Evolutionary conservation across 176 grass and related monocot species (phyloP), one percentile per base, ranked within the genome.

Genomic region (Oryza australiensis): DNA sequence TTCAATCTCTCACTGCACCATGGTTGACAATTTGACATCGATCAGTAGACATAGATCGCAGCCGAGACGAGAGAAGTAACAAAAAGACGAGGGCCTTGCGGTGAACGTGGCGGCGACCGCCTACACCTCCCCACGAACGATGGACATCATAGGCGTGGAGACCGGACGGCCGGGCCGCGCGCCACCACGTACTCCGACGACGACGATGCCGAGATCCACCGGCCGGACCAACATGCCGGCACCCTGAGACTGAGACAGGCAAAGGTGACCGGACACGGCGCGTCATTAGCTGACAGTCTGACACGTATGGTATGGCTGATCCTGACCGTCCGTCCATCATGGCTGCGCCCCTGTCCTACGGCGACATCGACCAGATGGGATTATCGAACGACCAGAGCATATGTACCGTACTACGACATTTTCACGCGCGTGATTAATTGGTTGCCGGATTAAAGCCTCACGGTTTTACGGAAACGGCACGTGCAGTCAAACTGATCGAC

Each of bases 221-320:
- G n/a, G n/a, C n/a, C n/a, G n/a, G n/a, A n/a, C n/a, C n/a, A n/a
- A n/a, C n/a, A n/a, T n/a, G n/a, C n/a, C n/a, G n/a, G n/a, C n/a
- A n/a, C n/a, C n/a, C n/a, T n/a, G n/a, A n/a, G n/a, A n/a, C n/a
- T 32, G 30, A 32, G 37, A 40, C 37, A 14, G 10, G 12, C 43
- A 45, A 12, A n/a, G 34, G 45, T 15, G 65, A 27, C 63, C 62
- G 22, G 26, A 18, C 29, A 5, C 32, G 34, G 4, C 14, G 30
- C n/a, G 18, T 55, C 35, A 15, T 18, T 53, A 5, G 30, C 63
- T 57, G 83, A 79, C 83, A 80, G 32, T n/a, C n/a, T n/a, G n/a
- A n/a, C n/a, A n/a, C n/a, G n/a, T n/a, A n/a, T n/a, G n/a, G 70
- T 8, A 13, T 11, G 28, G 1, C 5, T 12, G 84, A 80, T 1